A percentile compares a stretch with the other conserved stretches of the same genome.
Evolutionary conservation across 768 basidiomycete species (phyloP).

Genomic region (Phaeotremella fagi): DNA sequence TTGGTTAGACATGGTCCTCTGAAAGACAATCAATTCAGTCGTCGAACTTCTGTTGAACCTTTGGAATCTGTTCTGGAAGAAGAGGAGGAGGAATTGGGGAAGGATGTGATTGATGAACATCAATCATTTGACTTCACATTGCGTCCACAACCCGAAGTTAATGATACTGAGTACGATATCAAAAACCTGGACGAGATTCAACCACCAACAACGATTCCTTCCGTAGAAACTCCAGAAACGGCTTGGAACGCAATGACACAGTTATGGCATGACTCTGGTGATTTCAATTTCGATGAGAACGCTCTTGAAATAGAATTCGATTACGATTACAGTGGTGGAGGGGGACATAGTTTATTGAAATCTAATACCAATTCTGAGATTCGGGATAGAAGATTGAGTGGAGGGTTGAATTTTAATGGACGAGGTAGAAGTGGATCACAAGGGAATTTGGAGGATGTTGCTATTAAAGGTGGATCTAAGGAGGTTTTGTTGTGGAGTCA

Average conservation of each 20-base stretch:
- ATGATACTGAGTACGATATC: neutral
- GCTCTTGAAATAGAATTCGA: neutral
- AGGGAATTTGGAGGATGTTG: neutral
- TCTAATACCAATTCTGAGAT: neutral
- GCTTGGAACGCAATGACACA: constrained; percentile 27
- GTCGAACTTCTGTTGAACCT: neutral
- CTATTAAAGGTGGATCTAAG: neutral
- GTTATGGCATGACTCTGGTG: constrained; percentile 23
- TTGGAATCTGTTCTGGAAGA: neutral
- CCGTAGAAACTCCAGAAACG: neutral
- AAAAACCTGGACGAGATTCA: neutral
- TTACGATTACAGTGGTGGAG: neutral
- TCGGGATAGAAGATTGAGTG: neutral
- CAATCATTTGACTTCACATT: neutral
- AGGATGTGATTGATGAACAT: too few species aligned
- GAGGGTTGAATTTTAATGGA: neutral
- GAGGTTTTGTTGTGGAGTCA: constrained; percentile 6
- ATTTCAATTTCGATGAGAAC: constrained; percentile 18
- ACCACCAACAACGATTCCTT: neutral
- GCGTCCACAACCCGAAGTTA: neutral
- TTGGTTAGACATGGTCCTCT: constrained; percentile 16
- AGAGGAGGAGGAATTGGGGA: neutral
- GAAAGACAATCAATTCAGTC: neutral
- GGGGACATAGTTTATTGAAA: neutral
- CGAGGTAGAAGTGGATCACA: neutral